Evolutionary conservation across 1,284 basidiomycete genomes (phyloP).

Genomic region (Chondrostereum purpureum): DNA sequence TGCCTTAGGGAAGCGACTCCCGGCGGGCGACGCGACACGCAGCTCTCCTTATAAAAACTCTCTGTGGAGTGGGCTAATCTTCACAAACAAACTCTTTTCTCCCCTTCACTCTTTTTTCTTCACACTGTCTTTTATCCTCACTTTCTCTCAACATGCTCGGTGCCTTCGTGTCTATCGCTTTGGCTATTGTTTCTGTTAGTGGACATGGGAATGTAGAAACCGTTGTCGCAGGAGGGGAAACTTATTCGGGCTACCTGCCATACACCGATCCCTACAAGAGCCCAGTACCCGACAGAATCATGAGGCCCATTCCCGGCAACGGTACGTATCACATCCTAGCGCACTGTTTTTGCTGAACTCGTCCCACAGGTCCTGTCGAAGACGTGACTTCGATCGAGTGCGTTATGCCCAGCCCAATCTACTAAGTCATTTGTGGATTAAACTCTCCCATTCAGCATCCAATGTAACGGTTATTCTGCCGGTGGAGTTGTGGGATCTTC

Average conservation of each 20-base stretch:
- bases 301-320: constrained; percentile 41
- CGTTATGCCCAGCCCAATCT: constrained; percentile 1
- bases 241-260: constrained; percentile 25
- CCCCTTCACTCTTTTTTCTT: neutral
- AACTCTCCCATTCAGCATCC: constrained; percentile 22
- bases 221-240: constrained; percentile 17
- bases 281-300: constrained; percentile 36
- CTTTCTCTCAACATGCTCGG: neutral
- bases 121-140: neutral
- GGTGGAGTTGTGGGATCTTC: constrained; percentile 29
- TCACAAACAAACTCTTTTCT: neutral
- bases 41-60: neutral
- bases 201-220: constrained; percentile 26
- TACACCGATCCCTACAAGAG: constrained; percentile 26
- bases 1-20: no score
- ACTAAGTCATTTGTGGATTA: constrained; percentile 6
- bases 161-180: neutral
- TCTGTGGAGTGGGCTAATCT: neutral
- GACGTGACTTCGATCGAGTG: constrained; percentile 32
- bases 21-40: no score
- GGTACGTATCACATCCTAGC: constrained; percentile 24
- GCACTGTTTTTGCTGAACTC: neutral
- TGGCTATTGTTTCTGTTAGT: neutral
- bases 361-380: constrained; percentile 29
- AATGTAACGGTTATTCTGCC: constrained; percentile 36